A percentile compares a stretch with the other conserved stretches of the same genome.
Evolutionary conservation across 1,284 basidiomycete genomes (phyloP).

Genomic region (Trametes versicolor): DNA sequence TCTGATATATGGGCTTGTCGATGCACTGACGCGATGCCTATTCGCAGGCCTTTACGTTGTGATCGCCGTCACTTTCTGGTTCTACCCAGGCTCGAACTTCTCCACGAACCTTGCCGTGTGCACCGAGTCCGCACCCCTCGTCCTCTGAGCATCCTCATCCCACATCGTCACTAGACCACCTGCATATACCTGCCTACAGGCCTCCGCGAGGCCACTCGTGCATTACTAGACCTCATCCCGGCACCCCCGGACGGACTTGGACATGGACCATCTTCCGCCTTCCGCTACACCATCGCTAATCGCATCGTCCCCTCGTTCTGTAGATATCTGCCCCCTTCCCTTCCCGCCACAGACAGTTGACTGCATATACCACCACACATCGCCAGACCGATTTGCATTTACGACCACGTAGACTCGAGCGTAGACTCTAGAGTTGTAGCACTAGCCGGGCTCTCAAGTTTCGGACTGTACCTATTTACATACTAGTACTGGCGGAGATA

Average conservation of each 20-base stretch:
- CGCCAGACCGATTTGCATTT: neutral
- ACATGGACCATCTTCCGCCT: slow-evolving; percentile 2
- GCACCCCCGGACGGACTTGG: slow-evolving; percentile 15
- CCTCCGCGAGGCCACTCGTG: slow-evolving; percentile 22
- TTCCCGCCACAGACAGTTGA: neutral
- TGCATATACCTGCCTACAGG: neutral
- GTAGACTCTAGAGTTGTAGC: slow-evolving; percentile 29
- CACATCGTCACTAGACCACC: neutral
- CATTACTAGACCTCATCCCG: slow-evolving; percentile 17
- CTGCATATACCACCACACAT: neutral
- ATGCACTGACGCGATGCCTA: neutral
- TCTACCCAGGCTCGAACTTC: slow-evolving; percentile 59
- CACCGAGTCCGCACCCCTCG: slow-evolving; percentile 29
- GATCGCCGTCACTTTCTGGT: slow-evolving; percentile 74
- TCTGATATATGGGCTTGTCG: neutral
- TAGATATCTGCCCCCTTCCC: neutral
- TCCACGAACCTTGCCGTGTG: slow-evolving; percentile 50
- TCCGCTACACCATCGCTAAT: slow-evolving; percentile 4
- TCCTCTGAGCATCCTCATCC: slow-evolving; percentile 12
- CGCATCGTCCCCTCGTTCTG: neutral
- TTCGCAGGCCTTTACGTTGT: slow-evolving; percentile 67
- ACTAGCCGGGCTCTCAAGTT: slow-evolving; percentile 11
- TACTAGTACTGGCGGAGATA: neutral
- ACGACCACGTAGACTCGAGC: slow-evolving; percentile 21
- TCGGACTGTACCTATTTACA: slow-evolving; percentile 28